A percentile compares a stretch with the other conserved stretches of the same genome.
These are phyloP conservation scores for Platanthera zijinensis DNA, from an alignment of 106 monocot genomes.

Conservation along the genomic window DNA sequence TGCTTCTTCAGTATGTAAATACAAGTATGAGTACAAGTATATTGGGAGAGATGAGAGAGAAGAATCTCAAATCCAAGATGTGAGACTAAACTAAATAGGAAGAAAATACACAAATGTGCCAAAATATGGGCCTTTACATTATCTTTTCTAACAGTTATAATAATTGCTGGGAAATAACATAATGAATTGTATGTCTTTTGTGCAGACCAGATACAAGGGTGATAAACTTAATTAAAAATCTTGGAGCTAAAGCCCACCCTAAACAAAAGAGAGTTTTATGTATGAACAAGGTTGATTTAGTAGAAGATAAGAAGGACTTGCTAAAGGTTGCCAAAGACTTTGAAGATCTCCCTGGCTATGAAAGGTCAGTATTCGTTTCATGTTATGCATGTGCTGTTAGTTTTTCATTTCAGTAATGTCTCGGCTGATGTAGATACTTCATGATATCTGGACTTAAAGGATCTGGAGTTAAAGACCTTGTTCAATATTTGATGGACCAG, in stretches of 20 bases:
- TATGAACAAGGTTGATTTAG: constrained; percentile 96
- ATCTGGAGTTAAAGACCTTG: constrained; percentile 81
- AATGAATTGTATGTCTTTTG: not conserved
- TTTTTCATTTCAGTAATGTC: constrained; percentile 1
- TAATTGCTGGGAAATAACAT: not conserved
- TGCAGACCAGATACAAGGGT: constrained; percentile 76
- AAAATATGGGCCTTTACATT: too few relatives aligned
- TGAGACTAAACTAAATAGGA: too few relatives aligned
- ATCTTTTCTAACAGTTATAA: not conserved
- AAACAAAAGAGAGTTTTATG: constrained; percentile 80
- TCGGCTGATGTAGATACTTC: constrained; percentile 57
- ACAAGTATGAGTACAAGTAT: too few relatives aligned
- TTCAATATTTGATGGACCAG: constrained; percentile 78
- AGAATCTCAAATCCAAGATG: too few relatives aligned
- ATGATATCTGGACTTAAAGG: constrained; percentile 96
- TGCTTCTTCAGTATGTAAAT: too few relatives aligned
- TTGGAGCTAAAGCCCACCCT: constrained; percentile 55
- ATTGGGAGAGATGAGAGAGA: too few relatives aligned
- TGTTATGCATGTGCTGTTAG: not conserved
- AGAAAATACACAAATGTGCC: too few relatives aligned
- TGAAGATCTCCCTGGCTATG: constrained; percentile 87
- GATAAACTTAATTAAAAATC: constrained; percentile 62
- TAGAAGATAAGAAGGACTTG: constrained; percentile 80
- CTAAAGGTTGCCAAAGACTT: constrained; percentile 91
- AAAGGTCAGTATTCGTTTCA: constrained; percentile 34